Conservation (phyloP, 306 rosid genomes). For the Fragaria vesca region DNA sequence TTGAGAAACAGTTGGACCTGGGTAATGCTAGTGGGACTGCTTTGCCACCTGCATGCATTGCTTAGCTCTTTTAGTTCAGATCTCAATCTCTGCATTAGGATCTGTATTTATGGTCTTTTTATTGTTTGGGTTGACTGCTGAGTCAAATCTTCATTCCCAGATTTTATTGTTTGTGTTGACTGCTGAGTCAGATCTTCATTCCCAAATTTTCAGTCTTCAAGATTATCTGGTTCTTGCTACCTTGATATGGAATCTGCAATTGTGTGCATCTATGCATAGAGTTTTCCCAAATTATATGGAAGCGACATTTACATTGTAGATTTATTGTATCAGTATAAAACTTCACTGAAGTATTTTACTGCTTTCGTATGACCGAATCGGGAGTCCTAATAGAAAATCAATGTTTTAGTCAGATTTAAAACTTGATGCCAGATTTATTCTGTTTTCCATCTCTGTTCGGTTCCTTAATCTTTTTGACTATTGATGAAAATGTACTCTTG, state of each 20-base stretch:
- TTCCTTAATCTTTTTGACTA: neutral
- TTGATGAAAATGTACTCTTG: neutral
- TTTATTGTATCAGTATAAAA: neutral
- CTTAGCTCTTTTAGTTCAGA: neutral
- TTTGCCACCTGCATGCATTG: neutral
- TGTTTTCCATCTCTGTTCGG: neutral
- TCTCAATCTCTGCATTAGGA: neutral
- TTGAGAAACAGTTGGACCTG: neutral
- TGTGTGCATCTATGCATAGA: neutral
- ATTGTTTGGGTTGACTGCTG: neutral
- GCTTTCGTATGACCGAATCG: neutral
- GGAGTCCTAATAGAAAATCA: neutral
- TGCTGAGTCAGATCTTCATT: neutral
- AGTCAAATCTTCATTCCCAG: no score
- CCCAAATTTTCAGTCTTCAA: neutral
- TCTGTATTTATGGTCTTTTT: neutral
- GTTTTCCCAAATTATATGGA: neutral
- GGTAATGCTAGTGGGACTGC: neutral
- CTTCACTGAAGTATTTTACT: neutral
- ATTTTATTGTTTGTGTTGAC: neutral
- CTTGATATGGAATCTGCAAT: neutral
- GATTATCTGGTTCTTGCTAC: neutral
- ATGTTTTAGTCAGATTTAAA: neutral
- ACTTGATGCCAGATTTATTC: neutral
- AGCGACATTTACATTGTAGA: neutral